Conservation (phyloP, 495 filamentous ascomycete species). For the Aspergillus egyptiacus region DNA sequence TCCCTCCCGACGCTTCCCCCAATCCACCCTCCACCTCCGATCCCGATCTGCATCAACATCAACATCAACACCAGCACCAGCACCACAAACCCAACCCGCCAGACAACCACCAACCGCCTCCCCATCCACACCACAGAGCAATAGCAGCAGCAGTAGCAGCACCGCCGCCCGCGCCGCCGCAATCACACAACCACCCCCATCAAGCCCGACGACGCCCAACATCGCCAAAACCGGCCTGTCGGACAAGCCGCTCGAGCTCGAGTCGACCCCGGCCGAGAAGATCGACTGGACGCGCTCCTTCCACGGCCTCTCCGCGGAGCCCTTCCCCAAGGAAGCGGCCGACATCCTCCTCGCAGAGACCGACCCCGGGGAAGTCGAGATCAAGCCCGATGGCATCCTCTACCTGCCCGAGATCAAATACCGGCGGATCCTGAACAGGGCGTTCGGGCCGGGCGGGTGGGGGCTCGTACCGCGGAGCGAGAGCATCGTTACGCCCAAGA, state of each 20-base stretch:
- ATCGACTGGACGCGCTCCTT: conserved; percentile 94
- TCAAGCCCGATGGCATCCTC: conserved; percentile 93
- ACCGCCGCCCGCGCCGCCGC: conserved; percentile 14
- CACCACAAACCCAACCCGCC: conserved; percentile 8
- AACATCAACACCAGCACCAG: conserved; percentile 14
- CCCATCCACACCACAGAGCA: too few relatives aligned
- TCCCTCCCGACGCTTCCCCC: conserved; percentile 3
- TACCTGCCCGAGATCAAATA: conserved; percentile 99
- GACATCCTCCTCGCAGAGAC: conserved; percentile 64
- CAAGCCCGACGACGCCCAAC: conserved; percentile 34
- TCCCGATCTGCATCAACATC: conserved; percentile 15
- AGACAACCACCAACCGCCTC: too few relatives aligned
- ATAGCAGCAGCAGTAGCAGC: too few relatives aligned
- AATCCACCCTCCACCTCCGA: neutral
- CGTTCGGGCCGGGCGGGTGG: conserved; percentile 95
- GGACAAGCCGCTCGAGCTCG: conserved; percentile 47
- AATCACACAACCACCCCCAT: conserved; percentile 24
- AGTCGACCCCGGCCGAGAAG: conserved; percentile 35
- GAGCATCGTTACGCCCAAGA: conserved; percentile 79
- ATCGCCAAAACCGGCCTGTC: conserved; percentile 49
- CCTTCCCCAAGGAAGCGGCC: conserved; percentile 72
- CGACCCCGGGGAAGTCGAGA: conserved; percentile 73
- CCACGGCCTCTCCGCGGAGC: conserved; percentile 71
- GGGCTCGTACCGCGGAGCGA: conserved; percentile 86
- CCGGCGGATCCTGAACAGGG: conserved; percentile 78